Evolutionary conservation across 1,284 basidiomycete species (phyloP).

Genomic region (Fomitopsis palustris): DNA sequence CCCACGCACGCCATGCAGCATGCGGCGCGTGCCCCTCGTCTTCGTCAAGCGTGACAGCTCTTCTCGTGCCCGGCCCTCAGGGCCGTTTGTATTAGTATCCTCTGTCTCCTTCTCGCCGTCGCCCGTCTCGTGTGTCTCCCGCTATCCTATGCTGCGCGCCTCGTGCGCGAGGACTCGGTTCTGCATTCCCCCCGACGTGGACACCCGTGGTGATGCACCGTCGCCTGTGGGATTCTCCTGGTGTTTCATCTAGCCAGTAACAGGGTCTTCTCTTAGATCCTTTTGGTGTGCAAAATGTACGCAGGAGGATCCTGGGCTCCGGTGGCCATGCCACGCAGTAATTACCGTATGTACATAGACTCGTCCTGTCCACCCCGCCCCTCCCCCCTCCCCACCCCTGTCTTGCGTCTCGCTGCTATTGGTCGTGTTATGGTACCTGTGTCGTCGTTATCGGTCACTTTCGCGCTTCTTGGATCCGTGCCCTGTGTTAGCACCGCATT

Average conservation of each 20-base stretch:
- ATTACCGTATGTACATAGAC: not conserved
- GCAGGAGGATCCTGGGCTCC: conserved; percentile 1
- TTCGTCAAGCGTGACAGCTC: conserved; percentile 2
- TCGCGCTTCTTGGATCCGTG: not conserved
- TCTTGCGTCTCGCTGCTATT: not conserved
- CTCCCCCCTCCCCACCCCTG: not conserved
- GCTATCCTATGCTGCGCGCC: not conserved
- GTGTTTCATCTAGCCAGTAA: conserved; percentile 7
- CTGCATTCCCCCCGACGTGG: not conserved
- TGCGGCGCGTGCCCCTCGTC: not conserved
- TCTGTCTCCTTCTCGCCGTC: not conserved
- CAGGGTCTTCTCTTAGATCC: conserved; percentile 6
- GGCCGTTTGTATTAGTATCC: not conserved
- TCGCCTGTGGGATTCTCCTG: conserved; percentile 1
- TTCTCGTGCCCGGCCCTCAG: not conserved
- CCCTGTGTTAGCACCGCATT: not conserved
- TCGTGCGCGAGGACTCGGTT: not conserved
- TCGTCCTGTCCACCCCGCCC: no score
- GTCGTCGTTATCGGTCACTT: not conserved
- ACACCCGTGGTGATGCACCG: not conserved
- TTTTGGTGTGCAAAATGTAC: conserved; percentile 4
- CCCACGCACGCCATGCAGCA: not conserved
- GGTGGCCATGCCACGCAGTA: not conserved
- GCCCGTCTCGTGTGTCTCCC: not conserved
- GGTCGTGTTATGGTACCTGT: not conserved